Percentiles rank a stretch among this genome's conserved stretches.
Conservation (phyloP, 2,329 filamentous ascomycete species). For the Fusarium marasasianum region DNA sequence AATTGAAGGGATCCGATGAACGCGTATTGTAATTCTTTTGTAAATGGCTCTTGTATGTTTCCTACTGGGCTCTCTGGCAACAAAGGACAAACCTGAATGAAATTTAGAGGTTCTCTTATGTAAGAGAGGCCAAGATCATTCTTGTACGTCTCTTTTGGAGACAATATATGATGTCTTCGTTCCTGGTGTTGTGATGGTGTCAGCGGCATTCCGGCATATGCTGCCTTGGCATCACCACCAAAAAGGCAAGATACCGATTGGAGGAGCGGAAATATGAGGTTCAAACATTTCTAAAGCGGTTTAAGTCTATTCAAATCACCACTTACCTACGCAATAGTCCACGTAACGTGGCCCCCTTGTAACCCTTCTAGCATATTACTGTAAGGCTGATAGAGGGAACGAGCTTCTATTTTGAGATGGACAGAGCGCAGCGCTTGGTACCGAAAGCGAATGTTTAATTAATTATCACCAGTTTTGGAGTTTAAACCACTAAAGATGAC, state of each 20-base stretch:
- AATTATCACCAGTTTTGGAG: not conserved
- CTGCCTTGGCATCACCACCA: not conserved
- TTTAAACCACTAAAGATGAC: not conserved
- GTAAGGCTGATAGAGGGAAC: not conserved
- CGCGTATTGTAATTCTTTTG: conserved; percentile 16
- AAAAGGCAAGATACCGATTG: not conserved
- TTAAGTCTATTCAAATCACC: not conserved
- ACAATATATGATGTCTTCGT: not conserved
- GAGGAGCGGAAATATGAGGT: not conserved
- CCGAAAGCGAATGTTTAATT: not conserved
- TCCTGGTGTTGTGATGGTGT: not conserved
- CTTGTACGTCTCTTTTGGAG: not conserved
- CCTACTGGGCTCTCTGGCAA: not conserved
- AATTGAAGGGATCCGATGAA: conserved; percentile 25
- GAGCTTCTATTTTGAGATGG: conserved; percentile 17
- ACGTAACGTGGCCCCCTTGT: not conserved
- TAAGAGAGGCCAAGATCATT: fast-evolving
- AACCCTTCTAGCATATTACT: not conserved
- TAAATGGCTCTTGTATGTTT: not conserved
- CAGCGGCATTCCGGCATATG: not conserved
- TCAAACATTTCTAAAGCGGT: not conserved
- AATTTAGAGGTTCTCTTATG: fast-evolving
- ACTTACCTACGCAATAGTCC: not conserved
- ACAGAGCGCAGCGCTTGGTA: not conserved
- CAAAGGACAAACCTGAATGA: fast-evolving